These are phyloP conservation scores for Antrodiella citrinella DNA, from an alignment of 768 basidiomycete species.

Conservation along the genomic window DNA sequence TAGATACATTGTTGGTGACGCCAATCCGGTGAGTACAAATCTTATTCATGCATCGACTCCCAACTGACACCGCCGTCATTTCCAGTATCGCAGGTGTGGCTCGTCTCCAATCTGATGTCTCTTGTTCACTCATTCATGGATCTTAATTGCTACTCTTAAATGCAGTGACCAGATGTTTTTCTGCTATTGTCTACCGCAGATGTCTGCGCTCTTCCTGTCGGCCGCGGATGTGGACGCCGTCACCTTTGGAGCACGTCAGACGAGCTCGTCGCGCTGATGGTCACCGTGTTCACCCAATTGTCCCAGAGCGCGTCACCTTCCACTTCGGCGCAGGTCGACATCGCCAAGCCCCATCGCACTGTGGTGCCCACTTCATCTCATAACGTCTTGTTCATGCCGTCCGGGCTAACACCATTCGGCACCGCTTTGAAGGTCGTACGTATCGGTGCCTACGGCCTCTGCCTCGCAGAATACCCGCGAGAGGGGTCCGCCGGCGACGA, in stretches of 20 bases:
- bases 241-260: constrained; percentile 36
- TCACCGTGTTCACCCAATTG: constrained; percentile 45
- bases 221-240: constrained; percentile 46
- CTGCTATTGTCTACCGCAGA: too few relatives aligned
- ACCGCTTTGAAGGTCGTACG: constrained; percentile 79
- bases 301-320: constrained; percentile 18
- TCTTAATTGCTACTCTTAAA: too few relatives aligned
- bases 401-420: constrained; percentile 42
- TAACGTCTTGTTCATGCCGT: constrained; percentile 78
- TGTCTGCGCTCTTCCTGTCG: constrained; percentile 56
- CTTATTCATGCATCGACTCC: too few relatives aligned
- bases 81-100: too few relatives aligned
- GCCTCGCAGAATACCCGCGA: constrained; percentile 24
- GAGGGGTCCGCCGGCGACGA: constrained; percentile 67
- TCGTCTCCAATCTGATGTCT: too few relatives aligned
- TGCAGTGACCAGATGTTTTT: too few relatives aligned
- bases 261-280: constrained; percentile 50
- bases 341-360: constrained; percentile 51
- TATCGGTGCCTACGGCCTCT: constrained; percentile 51
- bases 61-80: too few relatives aligned
- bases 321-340: background rate
- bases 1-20: too few relatives aligned
- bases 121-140: too few relatives aligned
- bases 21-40: too few relatives aligned
- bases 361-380: constrained; percentile 45